These are phyloP conservation scores for Albizia julibrissin DNA, from an alignment of 306 rosid genomes.

Conservation along the genomic window DNA sequence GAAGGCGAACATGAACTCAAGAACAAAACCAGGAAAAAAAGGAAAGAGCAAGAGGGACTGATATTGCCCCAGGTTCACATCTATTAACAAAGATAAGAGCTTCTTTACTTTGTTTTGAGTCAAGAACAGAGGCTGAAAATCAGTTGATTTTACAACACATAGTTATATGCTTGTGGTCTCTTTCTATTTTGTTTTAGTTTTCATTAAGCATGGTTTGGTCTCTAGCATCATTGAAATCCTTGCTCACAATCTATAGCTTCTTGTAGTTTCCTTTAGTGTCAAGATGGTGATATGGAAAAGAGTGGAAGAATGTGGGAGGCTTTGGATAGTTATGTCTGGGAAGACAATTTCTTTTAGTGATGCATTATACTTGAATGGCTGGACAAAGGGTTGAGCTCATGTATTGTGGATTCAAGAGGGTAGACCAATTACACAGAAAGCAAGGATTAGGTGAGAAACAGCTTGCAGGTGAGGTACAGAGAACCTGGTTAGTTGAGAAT, in stretches of 20 bases:
- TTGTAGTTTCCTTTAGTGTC: not conserved
- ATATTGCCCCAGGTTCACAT: not conserved
- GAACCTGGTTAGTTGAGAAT: not conserved
- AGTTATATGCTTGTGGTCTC: not conserved
- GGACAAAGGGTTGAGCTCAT: not conserved
- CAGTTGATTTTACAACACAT: not conserved
- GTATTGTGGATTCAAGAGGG: not conserved
- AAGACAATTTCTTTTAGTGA: not conserved
- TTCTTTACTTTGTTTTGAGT: not conserved
- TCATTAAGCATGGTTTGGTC: not conserved
- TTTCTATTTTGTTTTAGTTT: not conserved
- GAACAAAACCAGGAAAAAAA: not conserved
- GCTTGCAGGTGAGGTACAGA: not conserved
- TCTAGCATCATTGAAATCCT: not conserved
- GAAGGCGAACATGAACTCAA: not conserved
- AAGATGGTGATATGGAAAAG: not conserved
- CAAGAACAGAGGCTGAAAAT: not conserved
- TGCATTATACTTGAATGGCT: not conserved
- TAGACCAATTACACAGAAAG: not conserved
- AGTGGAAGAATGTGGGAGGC: not conserved
- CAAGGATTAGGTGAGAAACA: not conserved
- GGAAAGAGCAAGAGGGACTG: not conserved
- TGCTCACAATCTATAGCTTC: not conserved
- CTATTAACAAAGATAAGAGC: not conserved
- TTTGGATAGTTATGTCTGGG: not conserved